These are phyloP conservation scores for Neodidymelliopsis sp. DNA, from an alignment of 2,329 filamentous ascomycete genomes.

Conservation along the genomic window DNA sequence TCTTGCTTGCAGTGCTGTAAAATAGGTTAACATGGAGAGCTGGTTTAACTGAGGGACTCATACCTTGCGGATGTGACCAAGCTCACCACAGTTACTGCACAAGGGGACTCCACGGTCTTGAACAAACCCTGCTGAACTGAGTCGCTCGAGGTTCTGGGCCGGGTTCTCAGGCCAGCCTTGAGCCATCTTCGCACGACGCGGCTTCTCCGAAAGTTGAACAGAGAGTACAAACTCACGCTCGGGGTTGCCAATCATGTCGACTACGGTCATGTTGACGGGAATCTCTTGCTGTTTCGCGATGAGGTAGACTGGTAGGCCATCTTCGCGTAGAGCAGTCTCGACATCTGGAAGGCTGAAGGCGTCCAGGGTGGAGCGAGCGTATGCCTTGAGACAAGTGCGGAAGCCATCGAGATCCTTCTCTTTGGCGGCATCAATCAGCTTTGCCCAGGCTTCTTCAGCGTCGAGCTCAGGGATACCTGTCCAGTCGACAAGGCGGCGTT, in stretches of 20 bases:
- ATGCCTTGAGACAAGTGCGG: conserved; percentile 55
- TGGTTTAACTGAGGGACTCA: background rate
- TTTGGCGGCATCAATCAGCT: conserved; percentile 58
- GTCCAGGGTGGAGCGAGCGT: conserved; percentile 53
- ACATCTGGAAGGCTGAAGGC: conserved; percentile 56
- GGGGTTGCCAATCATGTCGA: conserved; percentile 63
- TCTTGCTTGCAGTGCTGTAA: conserved; percentile 66
- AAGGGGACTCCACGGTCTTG: conserved; percentile 66
- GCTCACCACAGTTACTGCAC: conserved; percentile 69
- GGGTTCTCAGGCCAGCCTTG: conserved; percentile 65
- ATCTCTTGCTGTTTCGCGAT: conserved; percentile 59
- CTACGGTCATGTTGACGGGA: conserved; percentile 56
- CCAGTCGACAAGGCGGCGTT: conserved; percentile 47
- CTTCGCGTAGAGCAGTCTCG: conserved; percentile 59
- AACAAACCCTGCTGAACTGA: conserved; percentile 71
- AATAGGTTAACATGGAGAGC: conserved; percentile 8
- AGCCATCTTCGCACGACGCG: conserved; percentile 60
- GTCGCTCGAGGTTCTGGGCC: conserved; percentile 68
- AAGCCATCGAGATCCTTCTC: conserved; percentile 61
- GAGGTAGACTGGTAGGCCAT: conserved; percentile 58
- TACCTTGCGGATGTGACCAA: conserved; percentile 66
- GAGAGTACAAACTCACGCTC: conserved; percentile 70
- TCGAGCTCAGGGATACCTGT: conserved; percentile 55
- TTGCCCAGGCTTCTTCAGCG: conserved; percentile 59
- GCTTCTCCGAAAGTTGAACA: conserved; percentile 66